Conservation (phyloP, 345 rosid species). For the Sonneratia alba region DNA sequence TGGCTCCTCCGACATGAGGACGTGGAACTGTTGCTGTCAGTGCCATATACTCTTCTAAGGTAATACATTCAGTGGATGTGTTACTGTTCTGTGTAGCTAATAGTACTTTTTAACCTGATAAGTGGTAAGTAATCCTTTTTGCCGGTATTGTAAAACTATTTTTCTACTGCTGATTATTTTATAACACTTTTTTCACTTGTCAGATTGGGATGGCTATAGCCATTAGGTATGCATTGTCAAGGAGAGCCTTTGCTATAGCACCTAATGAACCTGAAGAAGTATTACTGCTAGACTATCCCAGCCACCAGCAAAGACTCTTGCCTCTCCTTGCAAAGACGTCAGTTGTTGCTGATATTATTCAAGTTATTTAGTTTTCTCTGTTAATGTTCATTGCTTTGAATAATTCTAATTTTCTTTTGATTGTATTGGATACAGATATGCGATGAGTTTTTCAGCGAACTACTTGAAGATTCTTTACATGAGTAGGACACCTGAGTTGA, state of each 20-base stretch:
- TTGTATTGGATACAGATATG: constrained; percentile 39
- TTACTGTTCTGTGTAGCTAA: background rate
- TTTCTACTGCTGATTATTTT: background rate
- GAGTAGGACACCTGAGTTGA: constrained; percentile 71
- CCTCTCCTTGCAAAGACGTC: constrained; percentile 94
- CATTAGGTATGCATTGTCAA: constrained; percentile 66
- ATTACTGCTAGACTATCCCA: constrained; percentile 87
- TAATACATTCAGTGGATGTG: constrained; percentile 12
- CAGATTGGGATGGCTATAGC: constrained; percentile 76
- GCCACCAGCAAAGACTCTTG: constrained; percentile 81
- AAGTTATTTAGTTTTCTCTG: background rate
- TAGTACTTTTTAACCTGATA: background rate
- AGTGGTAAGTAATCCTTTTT: background rate
- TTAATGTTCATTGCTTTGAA: background rate
- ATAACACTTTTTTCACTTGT: constrained; percentile 4
- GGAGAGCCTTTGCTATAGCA: constrained; percentile 66
- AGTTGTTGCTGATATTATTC: constrained; percentile 11
- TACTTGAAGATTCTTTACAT: constrained; percentile 64
- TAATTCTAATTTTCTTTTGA: background rate
- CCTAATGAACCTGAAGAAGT: constrained; percentile 66
- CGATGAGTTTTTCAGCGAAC: constrained; percentile 68
- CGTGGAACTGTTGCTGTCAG: constrained; percentile 64
- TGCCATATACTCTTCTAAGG: constrained; percentile 68
- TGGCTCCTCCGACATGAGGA: constrained; percentile 88
- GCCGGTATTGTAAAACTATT: background rate